Percentiles rank a stretch among this genome's conserved stretches.
Conservation (phyloP, 225 moss, liverwort and hornwort genomes). For the Takakia lepidozioides region DNA sequence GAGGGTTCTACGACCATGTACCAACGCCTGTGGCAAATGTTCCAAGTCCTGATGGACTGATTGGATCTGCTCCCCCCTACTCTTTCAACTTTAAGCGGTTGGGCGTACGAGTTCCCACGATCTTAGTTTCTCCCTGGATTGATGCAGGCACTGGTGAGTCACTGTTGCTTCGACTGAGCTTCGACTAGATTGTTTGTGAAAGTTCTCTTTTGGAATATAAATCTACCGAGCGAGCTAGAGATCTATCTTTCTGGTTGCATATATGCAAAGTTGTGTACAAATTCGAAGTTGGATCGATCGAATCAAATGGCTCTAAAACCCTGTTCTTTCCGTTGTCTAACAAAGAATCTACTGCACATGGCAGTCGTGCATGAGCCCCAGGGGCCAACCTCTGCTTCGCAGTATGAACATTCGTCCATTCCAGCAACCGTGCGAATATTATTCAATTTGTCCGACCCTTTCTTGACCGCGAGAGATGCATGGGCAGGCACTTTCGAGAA, state of each 20-base stretch:
- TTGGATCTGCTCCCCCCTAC: slow-evolving; percentile 33
- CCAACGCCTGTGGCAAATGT: slow-evolving; percentile 69
- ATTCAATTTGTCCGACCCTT: slow-evolving; percentile 41
- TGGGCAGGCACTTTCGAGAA: slow-evolving; percentile 73
- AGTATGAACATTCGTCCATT: slow-evolving; percentile 74
- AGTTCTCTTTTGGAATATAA: not conserved
- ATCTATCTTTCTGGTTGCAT: not conserved
- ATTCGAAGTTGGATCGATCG: too few species aligned
- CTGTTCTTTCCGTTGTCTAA: not conserved
- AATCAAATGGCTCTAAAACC: not conserved
- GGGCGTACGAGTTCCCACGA: slow-evolving; percentile 82
- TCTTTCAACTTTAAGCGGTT: slow-evolving; percentile 76
- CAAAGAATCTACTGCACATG: not conserved
- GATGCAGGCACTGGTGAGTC: slow-evolving; percentile 54
- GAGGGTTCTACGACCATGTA: slow-evolving; percentile 88
- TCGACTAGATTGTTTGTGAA: not conserved
- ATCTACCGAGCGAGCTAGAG: not conserved
- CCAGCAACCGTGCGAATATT: slow-evolving; percentile 54
- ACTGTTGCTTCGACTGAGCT: not conserved
- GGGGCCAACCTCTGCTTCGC: slow-evolving; percentile 50
- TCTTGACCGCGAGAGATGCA: slow-evolving; percentile 48
- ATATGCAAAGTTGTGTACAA: not conserved
- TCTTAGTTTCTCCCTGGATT: slow-evolving; percentile 82
- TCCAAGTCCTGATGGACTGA: slow-evolving; percentile 62
- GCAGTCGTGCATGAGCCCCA: slow-evolving; percentile 56